These are phyloP conservation scores for Paxillus rubicundulus DNA, from an alignment of 768 basidiomycete species.

Conservation along the genomic window DNA sequence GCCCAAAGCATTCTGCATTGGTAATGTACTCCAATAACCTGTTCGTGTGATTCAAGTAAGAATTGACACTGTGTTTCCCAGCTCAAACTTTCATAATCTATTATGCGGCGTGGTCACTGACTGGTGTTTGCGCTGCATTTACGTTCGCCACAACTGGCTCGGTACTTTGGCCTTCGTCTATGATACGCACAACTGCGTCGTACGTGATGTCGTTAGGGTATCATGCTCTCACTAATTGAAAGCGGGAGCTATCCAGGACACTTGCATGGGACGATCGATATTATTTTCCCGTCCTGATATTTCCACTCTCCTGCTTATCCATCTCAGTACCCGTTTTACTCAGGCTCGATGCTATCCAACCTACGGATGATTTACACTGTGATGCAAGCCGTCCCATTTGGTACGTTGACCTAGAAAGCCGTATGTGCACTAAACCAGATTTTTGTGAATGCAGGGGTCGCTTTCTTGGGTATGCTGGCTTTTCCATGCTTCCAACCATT, in stretches of 20 bases:
- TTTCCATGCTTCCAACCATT: conserved; percentile 48
- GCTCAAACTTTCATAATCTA: conserved; percentile 35
- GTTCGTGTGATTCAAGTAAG: too few relatives aligned
- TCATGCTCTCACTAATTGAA: background rate
- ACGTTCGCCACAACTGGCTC: conserved; percentile 48
- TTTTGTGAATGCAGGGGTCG: conserved; percentile 47
- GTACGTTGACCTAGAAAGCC: conserved; percentile 34
- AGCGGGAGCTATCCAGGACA: conserved; percentile 30
- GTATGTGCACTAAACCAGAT: background rate
- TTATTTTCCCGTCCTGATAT: conserved; percentile 42
- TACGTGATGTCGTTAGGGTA: conserved; percentile 6
- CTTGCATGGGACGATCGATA: conserved; percentile 49
- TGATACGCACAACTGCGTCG: conserved; percentile 26
- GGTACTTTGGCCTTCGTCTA: conserved; percentile 36
- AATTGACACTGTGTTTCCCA: too few relatives aligned
- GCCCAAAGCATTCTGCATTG: conserved; percentile 56
- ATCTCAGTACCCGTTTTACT: conserved; percentile 44
- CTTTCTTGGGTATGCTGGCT: conserved; percentile 60
- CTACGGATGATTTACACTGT: conserved; percentile 54
- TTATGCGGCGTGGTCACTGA: conserved; percentile 41
- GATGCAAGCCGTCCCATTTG: conserved; percentile 58
- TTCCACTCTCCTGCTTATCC: conserved; percentile 46
- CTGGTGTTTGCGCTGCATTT: conserved; percentile 44
- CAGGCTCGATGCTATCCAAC: conserved; percentile 43
- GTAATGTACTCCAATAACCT: conserved; percentile 32